Evolutionary conservation across 257 asterid genomes (phyloP).

Genomic region (Nicotiana benthamiana): DNA sequence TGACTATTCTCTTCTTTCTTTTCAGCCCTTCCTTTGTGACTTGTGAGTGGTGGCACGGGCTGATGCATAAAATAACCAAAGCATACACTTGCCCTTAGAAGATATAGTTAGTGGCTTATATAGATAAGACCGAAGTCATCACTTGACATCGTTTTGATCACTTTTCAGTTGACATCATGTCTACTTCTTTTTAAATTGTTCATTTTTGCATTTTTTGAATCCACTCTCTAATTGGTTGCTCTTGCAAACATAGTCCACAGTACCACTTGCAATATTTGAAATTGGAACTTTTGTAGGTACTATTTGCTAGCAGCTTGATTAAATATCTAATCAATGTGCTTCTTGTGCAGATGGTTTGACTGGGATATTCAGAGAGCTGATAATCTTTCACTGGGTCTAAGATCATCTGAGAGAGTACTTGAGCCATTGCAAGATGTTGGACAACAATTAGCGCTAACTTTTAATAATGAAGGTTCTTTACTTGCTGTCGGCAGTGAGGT

Average conservation of each 20-base stretch:
- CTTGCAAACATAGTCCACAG: background rate
- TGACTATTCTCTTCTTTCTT: background rate
- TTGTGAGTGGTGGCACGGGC: background rate
- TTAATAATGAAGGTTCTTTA: conserved; percentile 62
- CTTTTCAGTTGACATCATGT: background rate
- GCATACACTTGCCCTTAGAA: background rate
- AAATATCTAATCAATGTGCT: background rate
- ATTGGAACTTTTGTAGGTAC: background rate
- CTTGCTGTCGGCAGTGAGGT: conserved; percentile 98
- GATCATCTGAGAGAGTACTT: conserved; percentile 55
- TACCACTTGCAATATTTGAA: background rate
- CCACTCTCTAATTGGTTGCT: background rate
- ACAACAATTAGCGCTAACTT: conserved; percentile 75
- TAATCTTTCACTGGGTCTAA: conserved; percentile 39
- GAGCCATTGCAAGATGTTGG: conserved; percentile 70
- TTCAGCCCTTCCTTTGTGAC: background rate
- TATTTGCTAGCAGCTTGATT: background rate
- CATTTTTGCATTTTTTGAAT: background rate
- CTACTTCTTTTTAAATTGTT: background rate
- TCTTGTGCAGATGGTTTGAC: conserved; percentile 60
- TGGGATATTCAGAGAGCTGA: conserved; percentile 40
- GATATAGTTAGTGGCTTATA: background rate
- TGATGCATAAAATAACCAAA: background rate
- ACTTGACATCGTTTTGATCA: background rate
- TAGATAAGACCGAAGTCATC: background rate